A percentile compares a stretch with the other conserved stretches of the same genome.
Conservation (phyloP, 352 stramenopile genomes). For the Phytophthora podocarpi region DNA sequence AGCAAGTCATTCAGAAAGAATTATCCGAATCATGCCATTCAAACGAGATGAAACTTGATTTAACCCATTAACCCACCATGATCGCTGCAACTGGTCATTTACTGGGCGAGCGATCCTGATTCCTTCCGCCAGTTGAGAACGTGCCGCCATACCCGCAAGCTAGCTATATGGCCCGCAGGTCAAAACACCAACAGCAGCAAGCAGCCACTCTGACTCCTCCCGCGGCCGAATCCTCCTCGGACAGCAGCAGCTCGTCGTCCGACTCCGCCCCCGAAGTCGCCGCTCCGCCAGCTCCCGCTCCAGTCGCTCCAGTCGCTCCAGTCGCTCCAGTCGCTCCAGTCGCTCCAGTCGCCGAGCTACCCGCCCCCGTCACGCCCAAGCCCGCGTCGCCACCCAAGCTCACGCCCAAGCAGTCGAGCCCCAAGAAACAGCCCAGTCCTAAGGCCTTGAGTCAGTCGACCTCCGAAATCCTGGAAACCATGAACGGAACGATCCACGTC, state of each 20-base stretch:
- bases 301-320: not conserved
- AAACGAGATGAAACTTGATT: too few species aligned
- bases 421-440: conserved; percentile 14
- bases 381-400: conserved; percentile 9
- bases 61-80: not conserved
- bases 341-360: conserved; percentile 2
- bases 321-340: too few species aligned
- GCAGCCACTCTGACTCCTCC: conserved; percentile 15
- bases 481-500: conserved; percentile 81
- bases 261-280: conserved; percentile 23
- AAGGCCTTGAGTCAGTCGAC: conserved; percentile 1
- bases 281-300: not conserved
- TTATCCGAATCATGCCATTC: too few species aligned
- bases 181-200: conserved; percentile 30
- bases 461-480: conserved; percentile 2
- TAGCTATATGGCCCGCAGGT: conserved; percentile 40
- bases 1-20: too few species aligned
- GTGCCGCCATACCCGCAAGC: conserved; percentile 20
- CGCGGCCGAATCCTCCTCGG: conserved; percentile 3
- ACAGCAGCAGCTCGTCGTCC: conserved; percentile 26
- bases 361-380: conserved; percentile 6
- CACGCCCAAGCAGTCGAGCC: conserved; percentile 24
- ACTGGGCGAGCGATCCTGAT: conserved; percentile 14
- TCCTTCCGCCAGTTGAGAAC: conserved; percentile 38
- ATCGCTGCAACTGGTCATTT: not conserved